A percentile compares a stretch with the other conserved stretches of the same genome.
These are phyloP conservation scores for Hypoxylon sp. DNA, from an alignment of 2,329 filamentous ascomycete genomes.

Conservation along the genomic window DNA sequence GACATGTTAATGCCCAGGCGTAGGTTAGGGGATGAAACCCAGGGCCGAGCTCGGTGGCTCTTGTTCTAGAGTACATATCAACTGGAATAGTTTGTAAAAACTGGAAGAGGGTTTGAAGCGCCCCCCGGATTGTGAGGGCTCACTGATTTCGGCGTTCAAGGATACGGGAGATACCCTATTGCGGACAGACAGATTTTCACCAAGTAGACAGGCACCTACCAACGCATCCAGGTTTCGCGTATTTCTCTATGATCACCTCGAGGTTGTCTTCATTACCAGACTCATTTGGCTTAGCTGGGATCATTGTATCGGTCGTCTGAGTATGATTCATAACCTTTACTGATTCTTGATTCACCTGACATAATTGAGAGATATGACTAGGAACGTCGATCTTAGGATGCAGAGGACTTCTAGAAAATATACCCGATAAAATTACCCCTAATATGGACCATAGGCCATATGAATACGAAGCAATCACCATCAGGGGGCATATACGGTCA, in stretches of 20 bases:
- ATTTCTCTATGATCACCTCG: background rate
- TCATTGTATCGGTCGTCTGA: background rate
- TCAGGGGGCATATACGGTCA: background rate
- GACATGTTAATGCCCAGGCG: slow-evolving; percentile 43
- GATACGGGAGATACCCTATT: slow-evolving; percentile 34
- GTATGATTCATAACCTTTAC: background rate
- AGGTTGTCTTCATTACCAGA: background rate
- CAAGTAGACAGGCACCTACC: background rate
- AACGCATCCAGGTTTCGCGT: background rate
- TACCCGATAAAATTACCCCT: no score
- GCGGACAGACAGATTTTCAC: background rate
- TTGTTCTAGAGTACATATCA: background rate
- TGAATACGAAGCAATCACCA: no score
- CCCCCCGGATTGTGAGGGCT: background rate
- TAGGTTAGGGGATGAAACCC: background rate
- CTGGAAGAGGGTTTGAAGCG: background rate
- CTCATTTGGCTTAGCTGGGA: background rate
- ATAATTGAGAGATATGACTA: background rate
- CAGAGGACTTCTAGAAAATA: background rate
- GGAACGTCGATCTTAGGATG: background rate
- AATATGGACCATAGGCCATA: no score
- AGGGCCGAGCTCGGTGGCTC: background rate
- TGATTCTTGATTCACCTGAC: background rate
- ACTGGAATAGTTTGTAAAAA: background rate
- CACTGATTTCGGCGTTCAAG: slow-evolving; percentile 26